A percentile compares a stretch with the other conserved stretches of the same genome.
Conservation (phyloP, 2,329 filamentous ascomycete genomes). For the Trichoderma citrinoviride region DNA sequence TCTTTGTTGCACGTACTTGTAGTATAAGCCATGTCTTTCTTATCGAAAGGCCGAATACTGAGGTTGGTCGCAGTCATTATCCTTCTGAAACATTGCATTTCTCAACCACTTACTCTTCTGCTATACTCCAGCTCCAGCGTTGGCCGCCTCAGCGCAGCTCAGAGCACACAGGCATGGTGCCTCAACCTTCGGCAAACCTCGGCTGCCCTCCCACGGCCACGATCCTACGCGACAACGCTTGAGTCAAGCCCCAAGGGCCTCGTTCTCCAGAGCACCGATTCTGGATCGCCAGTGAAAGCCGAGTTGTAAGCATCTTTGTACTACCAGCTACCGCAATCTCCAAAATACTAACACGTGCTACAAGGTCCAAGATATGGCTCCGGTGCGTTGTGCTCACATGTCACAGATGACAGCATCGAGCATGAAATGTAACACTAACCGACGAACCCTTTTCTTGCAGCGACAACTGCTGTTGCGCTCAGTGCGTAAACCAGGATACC, state of each 20-base stretch:
- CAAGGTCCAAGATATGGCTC: conserved; percentile 27
- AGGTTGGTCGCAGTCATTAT: not conserved
- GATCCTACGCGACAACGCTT: conserved; percentile 23
- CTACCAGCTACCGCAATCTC: fast-evolving
- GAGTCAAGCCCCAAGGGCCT: conserved; percentile 17
- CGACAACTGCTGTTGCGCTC: conserved; percentile 44
- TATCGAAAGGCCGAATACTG: not conserved
- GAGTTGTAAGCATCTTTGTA: conserved; percentile 19
- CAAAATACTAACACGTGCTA: not conserved
- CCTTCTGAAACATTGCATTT: not conserved
- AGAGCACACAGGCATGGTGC: not conserved
- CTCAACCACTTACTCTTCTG: not conserved
- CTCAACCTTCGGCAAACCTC: conserved; percentile 10
- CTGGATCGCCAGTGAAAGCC: not conserved
- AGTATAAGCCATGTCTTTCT: not conserved
- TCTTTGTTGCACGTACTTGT: not conserved
- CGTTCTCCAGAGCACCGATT: conserved; percentile 9
- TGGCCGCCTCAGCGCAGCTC: conserved; percentile 8
- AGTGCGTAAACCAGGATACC: conserved; percentile 44
- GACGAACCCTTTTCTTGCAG: conserved; percentile 26
- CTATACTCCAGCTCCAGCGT: not conserved
- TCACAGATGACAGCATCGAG: not conserved
- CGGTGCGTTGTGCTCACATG: conserved; percentile 23
- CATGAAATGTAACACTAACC: not conserved
- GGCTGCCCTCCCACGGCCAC: not conserved